A percentile compares a stretch with the other conserved stretches of the same genome.
Conservation (phyloP, 2,329 filamentous ascomycete species). For the Intubia oerlemansii region DNA sequence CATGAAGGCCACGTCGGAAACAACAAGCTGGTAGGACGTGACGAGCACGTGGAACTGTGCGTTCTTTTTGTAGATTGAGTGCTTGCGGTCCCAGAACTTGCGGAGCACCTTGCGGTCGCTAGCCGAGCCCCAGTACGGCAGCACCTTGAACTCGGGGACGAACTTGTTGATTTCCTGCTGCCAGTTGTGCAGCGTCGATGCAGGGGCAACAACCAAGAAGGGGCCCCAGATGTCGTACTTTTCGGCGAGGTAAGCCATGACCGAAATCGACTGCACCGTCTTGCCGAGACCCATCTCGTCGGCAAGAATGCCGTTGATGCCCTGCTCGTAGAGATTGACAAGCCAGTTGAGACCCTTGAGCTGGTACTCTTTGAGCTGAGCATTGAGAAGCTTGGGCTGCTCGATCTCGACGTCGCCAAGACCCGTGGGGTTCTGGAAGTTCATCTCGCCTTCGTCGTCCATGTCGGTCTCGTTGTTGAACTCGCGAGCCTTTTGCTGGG, state of each 20-base stretch:
- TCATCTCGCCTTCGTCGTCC: constrained; percentile 92
- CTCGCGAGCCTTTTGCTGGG: constrained; percentile 74
- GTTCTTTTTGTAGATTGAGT: constrained; percentile 84
- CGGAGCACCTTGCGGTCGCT: constrained; percentile 87
- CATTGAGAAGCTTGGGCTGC: constrained; percentile 82
- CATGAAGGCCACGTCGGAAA: constrained; percentile 91
- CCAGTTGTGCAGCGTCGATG: constrained; percentile 96
- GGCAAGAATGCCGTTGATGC: constrained; percentile 96
- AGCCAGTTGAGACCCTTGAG: constrained; percentile 98
- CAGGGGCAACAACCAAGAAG: constrained; percentile 87
- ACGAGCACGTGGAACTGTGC: constrained; percentile 90
- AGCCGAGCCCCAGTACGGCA: constrained; percentile 94
- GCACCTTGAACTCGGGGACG: constrained; percentile 80
- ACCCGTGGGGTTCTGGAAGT: constrained; percentile 96
- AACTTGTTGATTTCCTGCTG: constrained; percentile 95
- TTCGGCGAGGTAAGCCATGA: constrained; percentile 96
- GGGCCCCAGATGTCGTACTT: constrained; percentile 97
- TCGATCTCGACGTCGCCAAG: constrained; percentile 85
- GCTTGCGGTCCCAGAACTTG: constrained; percentile 98
- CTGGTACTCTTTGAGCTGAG: constrained; percentile 95
- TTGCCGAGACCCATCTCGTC: constrained; percentile 99
- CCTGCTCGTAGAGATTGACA: constrained; percentile 95
- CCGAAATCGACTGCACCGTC: constrained; percentile 95
- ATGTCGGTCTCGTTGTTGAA: constrained; percentile 62
- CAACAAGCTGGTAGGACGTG: constrained; percentile 92